Evolutionary conservation across 1,139 yeast species (phyloP).

Genomic region (Chernovozyma aurita): DNA sequence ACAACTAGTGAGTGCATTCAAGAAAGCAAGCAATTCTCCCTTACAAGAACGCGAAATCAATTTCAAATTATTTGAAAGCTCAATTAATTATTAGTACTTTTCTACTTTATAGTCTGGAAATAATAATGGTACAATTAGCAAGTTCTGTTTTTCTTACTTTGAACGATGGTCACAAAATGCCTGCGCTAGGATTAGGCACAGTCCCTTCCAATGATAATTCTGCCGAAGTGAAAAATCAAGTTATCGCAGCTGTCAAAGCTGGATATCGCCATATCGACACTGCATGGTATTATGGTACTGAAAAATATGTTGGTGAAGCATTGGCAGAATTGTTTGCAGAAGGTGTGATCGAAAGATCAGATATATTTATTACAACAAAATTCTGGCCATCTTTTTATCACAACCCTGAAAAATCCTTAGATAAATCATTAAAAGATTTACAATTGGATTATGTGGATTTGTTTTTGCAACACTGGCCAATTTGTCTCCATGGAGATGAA

Average conservation of each 20-base stretch:
- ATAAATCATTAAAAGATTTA: conserved; percentile 30
- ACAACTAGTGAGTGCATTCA: too few species aligned
- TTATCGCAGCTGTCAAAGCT: conserved; percentile 35
- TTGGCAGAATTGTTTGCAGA: conserved; percentile 43
- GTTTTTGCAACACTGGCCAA: conserved; percentile 61
- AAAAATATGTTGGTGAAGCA: conserved; percentile 47
- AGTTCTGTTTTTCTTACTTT: conserved; percentile 20
- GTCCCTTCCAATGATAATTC: conserved; percentile 29
- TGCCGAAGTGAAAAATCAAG: conserved; percentile 31
- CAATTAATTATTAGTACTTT: neutral
- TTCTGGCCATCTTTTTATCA: conserved; percentile 48
- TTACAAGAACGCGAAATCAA: too few species aligned
- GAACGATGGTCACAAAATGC: conserved; percentile 30
- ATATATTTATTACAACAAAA: conserved; percentile 55
- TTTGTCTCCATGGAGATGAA: conserved; percentile 33
- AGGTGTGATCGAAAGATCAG: conserved; percentile 51
- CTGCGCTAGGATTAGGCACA: conserved; percentile 40
- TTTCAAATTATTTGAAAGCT: too few species aligned
- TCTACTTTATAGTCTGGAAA: too few species aligned
- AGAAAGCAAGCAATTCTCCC: too few species aligned
- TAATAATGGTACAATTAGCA: conserved; percentile 12
- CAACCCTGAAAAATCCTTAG: conserved; percentile 35
- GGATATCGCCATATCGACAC: conserved; percentile 41
- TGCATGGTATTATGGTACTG: conserved; percentile 49
- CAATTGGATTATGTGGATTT: conserved; percentile 58